Evolutionary conservation across 108 stramenopile species (phyloP), one percentile per base, ranked within the genome.

Genomic region (Nitzschia palea): DNA sequence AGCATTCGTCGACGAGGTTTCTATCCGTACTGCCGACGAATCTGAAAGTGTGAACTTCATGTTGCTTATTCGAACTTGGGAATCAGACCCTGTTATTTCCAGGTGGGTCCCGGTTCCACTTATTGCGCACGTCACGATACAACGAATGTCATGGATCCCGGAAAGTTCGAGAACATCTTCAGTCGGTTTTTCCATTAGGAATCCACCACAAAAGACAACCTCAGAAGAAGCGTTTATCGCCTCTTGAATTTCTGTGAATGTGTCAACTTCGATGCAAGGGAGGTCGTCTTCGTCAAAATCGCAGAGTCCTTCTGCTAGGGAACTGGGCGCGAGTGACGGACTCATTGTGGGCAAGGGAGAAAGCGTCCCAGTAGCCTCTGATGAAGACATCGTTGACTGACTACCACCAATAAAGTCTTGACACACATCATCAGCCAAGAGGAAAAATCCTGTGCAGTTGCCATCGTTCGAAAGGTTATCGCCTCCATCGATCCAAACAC

Each of bases 161-260:
- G 33, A 14, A 22, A 67, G 20, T 18, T 20, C 25, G 51, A 67
- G 14, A 42, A 47, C 18, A 10, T 36, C 52, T 17, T 10, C 23
- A 2, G 15, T 47, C 1, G 22, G 9, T 30, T 67, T 67, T 40
- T 42, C 36, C 8, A 67, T 22, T 8, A 36, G 34, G 37, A 67
- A 67, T 6, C 65, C 65, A 55, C 65, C 65, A 42, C 65, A 67
- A 40, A 67, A 67, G 15, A 29, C 25, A 15, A 67, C 53, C 17
- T 43, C 12, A 12, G 2, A 20, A 30, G 9, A 25, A 50, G 23
- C n/a, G 20, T 17, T 23, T 17, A 63, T 42, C 12, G 62, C 62
- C 15, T 18, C 29, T 25, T 67, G 30, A 22, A 67, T 50, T 9
- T 55, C 35, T 10, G 26, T 23, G n/a, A 67, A 67, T 8, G 53